Base-by-base conservation (phyloP, 2,329 filamentous ascomycete genomes). In the Fusarium vanettenii region DNA sequence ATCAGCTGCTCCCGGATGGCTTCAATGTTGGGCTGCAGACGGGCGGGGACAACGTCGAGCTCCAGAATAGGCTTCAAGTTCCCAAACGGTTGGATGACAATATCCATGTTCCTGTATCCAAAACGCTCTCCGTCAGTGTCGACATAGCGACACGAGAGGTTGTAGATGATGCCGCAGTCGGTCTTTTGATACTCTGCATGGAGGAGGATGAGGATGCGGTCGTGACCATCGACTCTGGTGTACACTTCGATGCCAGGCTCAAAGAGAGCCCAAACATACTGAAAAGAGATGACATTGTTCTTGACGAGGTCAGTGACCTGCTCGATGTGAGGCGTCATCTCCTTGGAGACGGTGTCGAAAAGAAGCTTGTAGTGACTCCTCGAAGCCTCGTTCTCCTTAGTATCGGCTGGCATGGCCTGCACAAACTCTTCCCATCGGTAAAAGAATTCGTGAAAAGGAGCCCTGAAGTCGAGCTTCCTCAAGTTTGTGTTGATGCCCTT, bases 231-330 rank as follows among this genome's bases (percentile, higher is more conserved):
- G 3, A 60, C 7, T 6, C 29, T 50, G 16, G 61, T 39, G 29
- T 70, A 66, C 20, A 70, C 20, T 20, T 71, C 61, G 4, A 31
- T 14, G 0, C 35, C 56, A 2, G 61, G 67, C 10, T 66, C 56
- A 29, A 71, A 70, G 6, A 71, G 56, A 1, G 69, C 48, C 61
- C 67, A 71, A 9, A 70, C 55, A 27, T 62, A 71, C 10, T 71
- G 56, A 31, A 70, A 71, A 0, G 45, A 61, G 16, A 71, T 66
- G 13, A 71, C 67, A 0, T 31, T 13, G 6, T 62, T 70, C 0
- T 55, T 16, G 6, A 66, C 2, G 14, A 66, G 43, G 25, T 70
- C 69, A 5, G n/a, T 14, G 16, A 33, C 33, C 22, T 71, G 48
- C 3, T 70, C 69, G 2, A 70, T 61, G 3, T 61, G 67, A 2